Evolutionary conservation across 2,329 filamentous ascomycete genomes (phyloP), one percentile per base, ranked within the genome.

Genomic region (Phaeophleospora eucalypticola): DNA sequence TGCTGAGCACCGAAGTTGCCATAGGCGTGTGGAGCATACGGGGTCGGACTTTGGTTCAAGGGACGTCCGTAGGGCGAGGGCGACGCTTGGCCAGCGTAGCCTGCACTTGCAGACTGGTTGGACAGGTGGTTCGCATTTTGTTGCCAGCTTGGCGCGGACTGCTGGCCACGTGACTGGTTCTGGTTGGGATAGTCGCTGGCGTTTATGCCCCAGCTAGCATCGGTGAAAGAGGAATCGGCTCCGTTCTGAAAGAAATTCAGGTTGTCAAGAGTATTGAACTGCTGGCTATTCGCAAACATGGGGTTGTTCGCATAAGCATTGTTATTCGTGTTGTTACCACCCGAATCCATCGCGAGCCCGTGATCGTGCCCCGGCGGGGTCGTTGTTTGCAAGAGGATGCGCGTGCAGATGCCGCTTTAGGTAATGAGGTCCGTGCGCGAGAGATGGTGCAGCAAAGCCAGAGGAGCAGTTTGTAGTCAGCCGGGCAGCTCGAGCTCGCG

Each of bases 151-250:
- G 49, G 49, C 35, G 45, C 48, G 6, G 49, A 41, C 24, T 45
- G 46, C 45, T 54, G 50, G 12, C 45, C 59, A 63, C 60, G 62
- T 63, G 62, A 63, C 54, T 51, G 52, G 24, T 48, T 36, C 37
- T 52, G 36, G 41, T 38, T 43, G 53, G 43, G 40, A 37, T 45
- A 56, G 45, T 53, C 50, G 49, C 56, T 58, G 57, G 57, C 53
- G 54, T 63, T 58, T 59, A 64, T 33, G 54, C 49, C 56, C 63
- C 63, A 65, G 56, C 56, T 54, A 57, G 60, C 54, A 54, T 65
- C 57, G 52, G 54, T 53, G 44, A 56, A 54, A 46, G 29, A 55
- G 41, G 57, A 49, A 45, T 62, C 56, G 52, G 53, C 41, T 27
- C 49, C 49, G 56, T 54, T 55, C 43, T 55, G 53, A 51, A 61